Base-by-base conservation (phyloP, 225 moss, liverwort and hornwort species). In the Pleurozium schreberi region DNA sequence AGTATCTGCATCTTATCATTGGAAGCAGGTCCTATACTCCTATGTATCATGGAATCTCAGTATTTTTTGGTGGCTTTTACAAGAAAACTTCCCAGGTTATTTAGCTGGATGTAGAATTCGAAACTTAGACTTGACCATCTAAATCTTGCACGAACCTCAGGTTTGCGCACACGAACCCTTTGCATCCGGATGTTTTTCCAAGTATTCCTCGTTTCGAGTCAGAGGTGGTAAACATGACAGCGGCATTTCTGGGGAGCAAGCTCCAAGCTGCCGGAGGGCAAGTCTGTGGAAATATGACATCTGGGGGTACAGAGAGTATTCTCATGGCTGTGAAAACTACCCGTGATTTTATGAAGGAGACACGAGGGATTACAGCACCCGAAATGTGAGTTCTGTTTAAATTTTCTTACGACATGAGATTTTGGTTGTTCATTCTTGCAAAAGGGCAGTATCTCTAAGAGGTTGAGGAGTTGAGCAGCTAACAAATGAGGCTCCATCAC, bases 231-330 rank as follows among this genome's bases (percentile, higher is more conserved):
- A 95, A 98, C 85, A 99, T 99, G 99, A 97, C 99, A 79, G 96
- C 96, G 89, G 88, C 97, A 50, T 94, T 97, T 92, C 93, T 97
- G 78, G 97, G 99, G 61, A 97, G 97, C 92, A 97, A 99, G 86
- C 91, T 95, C 52, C 89, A 91, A 89, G 91, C 92, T 83, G 94
- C 99, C 50, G 97, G 97, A 95, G 97, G 97, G 63, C 93, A 96
- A 87, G 93, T 97, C 83, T 99, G 99, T 91, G 99, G 99, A 73
- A 99, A 99, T 85, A 97, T 99, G 99, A 99, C 99, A 76, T 97
- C 99, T n/a, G 99, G 99, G 57, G 99, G 99, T 43, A 99, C 99
- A 82, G 99, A 99, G 91, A 99, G 99, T 85, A 97, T 99, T 88
- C 95, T 99, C 36, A 97, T 99, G 99, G 97, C 99, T 87, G 96